Evolutionary conservation across 768 basidiomycete species (phyloP), one percentile per base, ranked within the genome.

Genomic region (Hortiboletus flavorubellus): DNA sequence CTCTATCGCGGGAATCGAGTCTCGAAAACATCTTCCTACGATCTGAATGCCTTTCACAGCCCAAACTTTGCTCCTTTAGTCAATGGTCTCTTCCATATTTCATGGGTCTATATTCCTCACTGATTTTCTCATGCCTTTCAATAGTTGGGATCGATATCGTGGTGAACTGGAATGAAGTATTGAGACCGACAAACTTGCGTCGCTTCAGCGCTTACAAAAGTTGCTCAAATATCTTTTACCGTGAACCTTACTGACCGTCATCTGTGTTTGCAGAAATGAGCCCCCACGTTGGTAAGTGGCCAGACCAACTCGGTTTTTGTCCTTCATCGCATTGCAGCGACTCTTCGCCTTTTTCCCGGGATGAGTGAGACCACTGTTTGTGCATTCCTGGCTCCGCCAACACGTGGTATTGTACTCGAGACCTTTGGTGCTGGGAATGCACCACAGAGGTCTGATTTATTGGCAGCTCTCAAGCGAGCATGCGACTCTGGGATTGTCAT

Each of bases 341-440:
- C 86, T 23, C 73, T 94, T 31, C 87, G 93, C 23, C 75, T 96
- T 3, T 96, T 94, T 62, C 93, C 93, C 5, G 93, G 93, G 18
- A 93, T 96, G 57, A 84, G 87, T 14, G 79, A 82, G 0, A 75
- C 81, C 10, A 91, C 89, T 4, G 74, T 94, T 45, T 84, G 77
- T 16, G 86, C 89, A 4, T 94, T 94, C 66, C 79, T 93, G 15
- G 78, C 76, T 46, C 84, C 87, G 11, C 87, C 89, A 5, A 82
- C 86, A 8, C 81, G 79, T 31, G 94, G 93, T 4, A 86, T 94
- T 3, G 87, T 98, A 10, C 76, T 98, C 2, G 91, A 96, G 68
- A 92, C 90, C 2, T 98, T 91, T 68, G 95, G 95, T 8, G 86
- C 93, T 2, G 95, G 95, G 0, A 98, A 98, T 70, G 91, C 93